These are phyloP conservation scores for Escovopsis sp. DNA, from an alignment of 2,329 filamentous ascomycete genomes.

Conservation along the genomic window DNA sequence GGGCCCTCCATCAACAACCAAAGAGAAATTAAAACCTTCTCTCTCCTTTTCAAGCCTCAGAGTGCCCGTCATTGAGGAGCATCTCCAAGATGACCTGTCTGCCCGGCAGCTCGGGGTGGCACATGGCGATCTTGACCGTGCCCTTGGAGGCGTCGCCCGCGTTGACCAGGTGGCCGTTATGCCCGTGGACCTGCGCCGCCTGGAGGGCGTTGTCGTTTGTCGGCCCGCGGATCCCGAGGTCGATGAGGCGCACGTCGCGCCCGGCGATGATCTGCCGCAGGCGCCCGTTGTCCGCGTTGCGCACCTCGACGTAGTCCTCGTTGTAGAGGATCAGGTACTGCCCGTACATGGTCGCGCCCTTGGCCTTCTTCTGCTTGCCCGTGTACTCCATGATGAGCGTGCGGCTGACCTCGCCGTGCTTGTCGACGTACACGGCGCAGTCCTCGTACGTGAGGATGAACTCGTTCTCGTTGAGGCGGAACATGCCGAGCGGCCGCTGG, in stretches of 20 bases:
- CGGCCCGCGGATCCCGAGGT: conserved; percentile 60
- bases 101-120: conserved; percentile 73
- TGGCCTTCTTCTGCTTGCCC: conserved; percentile 67
- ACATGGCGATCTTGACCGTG: conserved; percentile 89
- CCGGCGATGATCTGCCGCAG: conserved; percentile 89
- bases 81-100: conserved; percentile 86
- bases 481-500: conserved; percentile 87
- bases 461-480: conserved; percentile 80
- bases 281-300: conserved; percentile 90
- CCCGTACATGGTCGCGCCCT: conserved; percentile 75
- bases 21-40: no score
- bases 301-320: conserved; percentile 89
- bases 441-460: conserved; percentile 91
- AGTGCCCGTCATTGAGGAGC: conserved; percentile 76
- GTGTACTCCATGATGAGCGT: conserved; percentile 98
- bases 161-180: conserved; percentile 20
- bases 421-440: conserved; percentile 95
- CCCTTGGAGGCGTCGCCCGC: conserved; percentile 41
- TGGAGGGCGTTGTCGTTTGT: conserved; percentile 32
- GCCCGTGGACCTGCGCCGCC: conserved; percentile 19
- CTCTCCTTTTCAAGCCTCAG: conserved; percentile 19
- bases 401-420: conserved; percentile 88
- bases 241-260: conserved; percentile 75
- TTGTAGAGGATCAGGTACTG: conserved; percentile 90
- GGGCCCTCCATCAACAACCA: no score